phyloP scores from a whole-genome alignment of 2,329 filamentous ascomycete species.

The Didymella keratinophila region DNA sequence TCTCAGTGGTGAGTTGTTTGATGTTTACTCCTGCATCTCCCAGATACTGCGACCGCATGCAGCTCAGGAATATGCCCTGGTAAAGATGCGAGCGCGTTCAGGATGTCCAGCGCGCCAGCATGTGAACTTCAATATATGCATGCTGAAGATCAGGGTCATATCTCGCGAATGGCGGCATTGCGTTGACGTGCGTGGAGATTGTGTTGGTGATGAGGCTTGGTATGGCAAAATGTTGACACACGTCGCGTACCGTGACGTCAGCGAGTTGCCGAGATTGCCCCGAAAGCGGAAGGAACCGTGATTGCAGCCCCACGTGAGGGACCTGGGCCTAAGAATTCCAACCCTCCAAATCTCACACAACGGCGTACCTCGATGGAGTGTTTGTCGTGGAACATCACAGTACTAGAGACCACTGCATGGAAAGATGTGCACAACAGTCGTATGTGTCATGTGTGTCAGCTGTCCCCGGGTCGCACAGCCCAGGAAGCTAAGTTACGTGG shows the following conservation, averaged over 20 bases:
- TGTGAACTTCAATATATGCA: conserved; percentile 7
- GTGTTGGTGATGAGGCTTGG: conserved; percentile 7
- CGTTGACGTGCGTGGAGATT: conserved; percentile 2
- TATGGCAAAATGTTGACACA: conserved; percentile 11
- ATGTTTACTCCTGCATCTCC: background rate
- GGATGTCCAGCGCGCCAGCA: background rate
- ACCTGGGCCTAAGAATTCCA: no score
- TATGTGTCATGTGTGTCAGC: no score
- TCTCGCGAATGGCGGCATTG: background rate
- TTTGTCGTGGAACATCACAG: no score
- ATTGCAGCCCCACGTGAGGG: conserved; percentile 2
- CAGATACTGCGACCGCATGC: background rate
- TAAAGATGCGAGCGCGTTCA: background rate
- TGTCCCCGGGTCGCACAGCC: no score
- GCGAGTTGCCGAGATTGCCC: background rate
- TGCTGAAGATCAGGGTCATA: background rate
- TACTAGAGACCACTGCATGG: no score
- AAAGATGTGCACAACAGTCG: no score
- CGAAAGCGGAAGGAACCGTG: conserved; percentile 17
- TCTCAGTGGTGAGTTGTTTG: conserved; percentile 4
- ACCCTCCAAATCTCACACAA: no score
- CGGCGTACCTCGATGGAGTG: no score
- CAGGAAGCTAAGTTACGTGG: no score
- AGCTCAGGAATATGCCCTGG: background rate
- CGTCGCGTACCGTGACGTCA: conserved; percentile 6